Percentiles rank a stretch among this genome's conserved stretches.
phyloP scores from a whole-genome alignment of 176 grass and related monocot species.

The Poa annua region DNA sequence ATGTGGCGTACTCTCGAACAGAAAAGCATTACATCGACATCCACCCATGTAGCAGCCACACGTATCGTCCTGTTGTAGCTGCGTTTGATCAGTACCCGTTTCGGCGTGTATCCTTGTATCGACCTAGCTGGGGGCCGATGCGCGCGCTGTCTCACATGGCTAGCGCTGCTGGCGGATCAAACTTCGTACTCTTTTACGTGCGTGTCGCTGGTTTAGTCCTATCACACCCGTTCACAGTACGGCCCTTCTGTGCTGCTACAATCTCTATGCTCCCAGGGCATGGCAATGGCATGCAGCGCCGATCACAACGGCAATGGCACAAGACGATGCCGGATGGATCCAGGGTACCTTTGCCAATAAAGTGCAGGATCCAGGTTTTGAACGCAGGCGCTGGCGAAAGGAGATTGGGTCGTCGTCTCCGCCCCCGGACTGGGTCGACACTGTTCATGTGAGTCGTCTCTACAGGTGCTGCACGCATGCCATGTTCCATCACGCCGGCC shows the following conservation, averaged over 20 bases:
- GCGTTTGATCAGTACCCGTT: not conserved
- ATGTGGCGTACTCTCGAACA: too few relatives aligned
- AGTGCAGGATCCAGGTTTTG: constrained; percentile 30
- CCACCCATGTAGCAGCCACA: constrained; percentile 15
- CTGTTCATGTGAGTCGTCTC: constrained; percentile 6
- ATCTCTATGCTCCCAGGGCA: not conserved
- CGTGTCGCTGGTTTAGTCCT: constrained; percentile 27
- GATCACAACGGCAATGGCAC: not conserved
- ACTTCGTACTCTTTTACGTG: not conserved
- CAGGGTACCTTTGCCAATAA: constrained; percentile 9
- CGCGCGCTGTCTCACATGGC: not conserved
- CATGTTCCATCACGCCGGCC: constrained; percentile 14
- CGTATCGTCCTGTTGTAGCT: not conserved
- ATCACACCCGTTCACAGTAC: constrained; percentile 29
- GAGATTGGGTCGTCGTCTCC: not conserved
- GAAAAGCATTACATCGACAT: not conserved
- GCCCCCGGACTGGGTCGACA: not conserved
- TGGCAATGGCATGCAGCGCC: not conserved
- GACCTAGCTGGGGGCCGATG: not conserved
- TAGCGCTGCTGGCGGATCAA: not conserved
- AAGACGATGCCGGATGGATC: constrained; percentile 13
- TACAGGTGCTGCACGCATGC: not conserved
- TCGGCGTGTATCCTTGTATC: constrained; percentile 25
- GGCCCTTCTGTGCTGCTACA: not conserved
- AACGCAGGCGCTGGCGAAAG: not conserved